Percentiles rank a stretch among this genome's conserved stretches.
Evolutionary conservation across 73 alveolate genomes (phyloP).

Genomic region (Paramecium bursaria): DNA sequence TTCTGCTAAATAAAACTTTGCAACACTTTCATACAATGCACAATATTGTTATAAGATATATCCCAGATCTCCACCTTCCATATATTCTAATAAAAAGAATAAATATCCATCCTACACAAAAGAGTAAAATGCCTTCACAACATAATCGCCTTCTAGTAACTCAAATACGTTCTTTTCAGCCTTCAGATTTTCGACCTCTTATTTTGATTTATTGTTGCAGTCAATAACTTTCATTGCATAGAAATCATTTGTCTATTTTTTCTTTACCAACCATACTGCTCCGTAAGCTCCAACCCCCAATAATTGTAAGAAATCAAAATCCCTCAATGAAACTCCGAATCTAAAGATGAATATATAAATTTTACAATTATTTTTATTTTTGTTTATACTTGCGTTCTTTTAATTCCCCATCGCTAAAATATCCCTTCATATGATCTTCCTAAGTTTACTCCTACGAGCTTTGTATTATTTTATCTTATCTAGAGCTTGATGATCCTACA

Average conservation of each 20-base stretch:
- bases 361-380: conserved; percentile 48
- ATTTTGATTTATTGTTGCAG: conserved; percentile 44
- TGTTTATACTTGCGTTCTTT: not conserved
- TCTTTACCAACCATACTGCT: conserved; percentile 69
- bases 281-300: conserved; percentile 71
- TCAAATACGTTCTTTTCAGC: conserved; percentile 72
- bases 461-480: not conserved
- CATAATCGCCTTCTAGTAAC: conserved; percentile 66
- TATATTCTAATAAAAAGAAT: conserved; percentile 64
- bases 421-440: conserved; percentile 6
- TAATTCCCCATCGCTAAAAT: conserved; percentile 51
- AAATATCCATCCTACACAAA: conserved; percentile 60
- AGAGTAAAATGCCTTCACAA: conserved; percentile 64
- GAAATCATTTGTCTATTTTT: conserved; percentile 64
- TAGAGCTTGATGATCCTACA: not conserved
- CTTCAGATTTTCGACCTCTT: conserved; percentile 32
- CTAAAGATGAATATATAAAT: not conserved
- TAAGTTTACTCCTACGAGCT: not conserved
- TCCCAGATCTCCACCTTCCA: conserved; percentile 71
- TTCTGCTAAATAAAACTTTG: conserved; percentile 79
- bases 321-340: conserved; percentile 22
- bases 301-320: conserved; percentile 59
- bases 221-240: conserved; percentile 67
- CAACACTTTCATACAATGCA: conserved; percentile 71
- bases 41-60: conserved; percentile 66